phyloP scores from a whole-genome alignment of 768 basidiomycete species.

The Russula sp. region DNA sequence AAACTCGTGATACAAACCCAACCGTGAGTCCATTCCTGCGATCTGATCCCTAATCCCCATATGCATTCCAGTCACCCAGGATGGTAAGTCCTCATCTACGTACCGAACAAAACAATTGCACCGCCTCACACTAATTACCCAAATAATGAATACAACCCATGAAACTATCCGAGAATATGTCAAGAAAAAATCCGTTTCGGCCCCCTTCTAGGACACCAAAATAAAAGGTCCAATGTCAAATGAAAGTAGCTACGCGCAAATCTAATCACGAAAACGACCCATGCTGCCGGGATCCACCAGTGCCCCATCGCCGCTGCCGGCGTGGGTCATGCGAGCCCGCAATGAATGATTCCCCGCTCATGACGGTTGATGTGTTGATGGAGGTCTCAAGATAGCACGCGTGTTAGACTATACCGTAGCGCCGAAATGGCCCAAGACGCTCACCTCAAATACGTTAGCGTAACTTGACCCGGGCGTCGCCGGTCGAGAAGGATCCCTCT shows the following conservation, averaged over 20 bases:
- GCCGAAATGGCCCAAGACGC: conserved; percentile 6
- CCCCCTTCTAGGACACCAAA: not conserved
- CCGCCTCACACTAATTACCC: not conserved
- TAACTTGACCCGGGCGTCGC: conserved; percentile 20
- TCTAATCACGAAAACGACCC: conserved; percentile 19
- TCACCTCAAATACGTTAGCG: conserved; percentile 23
- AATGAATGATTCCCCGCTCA: conserved; percentile 20
- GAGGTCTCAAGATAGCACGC: conserved; percentile 1
- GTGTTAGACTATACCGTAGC: not conserved
- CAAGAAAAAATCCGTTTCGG: conserved; percentile 15
- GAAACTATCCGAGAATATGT: conserved; percentile 1
- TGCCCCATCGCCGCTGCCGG: conserved; percentile 13
- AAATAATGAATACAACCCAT: conserved; percentile 7
- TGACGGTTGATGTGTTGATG: conserved; percentile 20
- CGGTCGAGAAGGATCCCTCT: conserved; percentile 22
- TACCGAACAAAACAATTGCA: not conserved
- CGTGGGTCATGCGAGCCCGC: conserved; percentile 19
- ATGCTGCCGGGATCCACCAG: conserved; percentile 13
- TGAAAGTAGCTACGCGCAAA: not conserved
- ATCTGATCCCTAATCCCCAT: conserved; percentile 8
- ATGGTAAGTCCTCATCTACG: not conserved
- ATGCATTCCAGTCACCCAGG: conserved; percentile 3
- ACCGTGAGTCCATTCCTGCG: not conserved
- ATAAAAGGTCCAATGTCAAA: conserved; percentile 1
- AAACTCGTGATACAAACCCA: conserved; percentile 2